Conservation (phyloP, 1,284 basidiomycete species). For the Ceraceosorus guamensis region DNA sequence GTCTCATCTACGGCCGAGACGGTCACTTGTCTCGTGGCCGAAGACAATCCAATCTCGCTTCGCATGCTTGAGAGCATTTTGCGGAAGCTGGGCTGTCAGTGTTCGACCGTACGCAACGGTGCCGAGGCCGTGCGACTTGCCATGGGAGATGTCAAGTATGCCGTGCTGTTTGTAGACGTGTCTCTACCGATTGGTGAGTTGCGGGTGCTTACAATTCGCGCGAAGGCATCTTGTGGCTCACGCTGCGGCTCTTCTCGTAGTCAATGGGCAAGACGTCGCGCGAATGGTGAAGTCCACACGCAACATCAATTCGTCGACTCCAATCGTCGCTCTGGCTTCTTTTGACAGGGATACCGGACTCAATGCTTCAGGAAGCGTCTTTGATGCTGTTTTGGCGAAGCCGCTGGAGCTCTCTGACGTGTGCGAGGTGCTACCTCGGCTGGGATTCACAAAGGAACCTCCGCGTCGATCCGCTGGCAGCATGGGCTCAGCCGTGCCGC, state of each 20-base stretch:
- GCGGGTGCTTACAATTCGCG: neutral
- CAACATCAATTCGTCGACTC: conserved; percentile 77
- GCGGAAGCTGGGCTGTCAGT: conserved; percentile 82
- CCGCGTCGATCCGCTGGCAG: neutral
- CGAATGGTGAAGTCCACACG: conserved; percentile 90
- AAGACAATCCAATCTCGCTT: conserved; percentile 76
- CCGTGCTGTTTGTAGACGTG: conserved; percentile 73
- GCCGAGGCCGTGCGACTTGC: conserved; percentile 93
- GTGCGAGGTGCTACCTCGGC: conserved; percentile 21
- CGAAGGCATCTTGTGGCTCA: neutral
- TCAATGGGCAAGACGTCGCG: conserved; percentile 84
- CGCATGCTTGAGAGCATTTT: conserved; percentile 73
- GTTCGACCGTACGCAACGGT: conserved; percentile 87
- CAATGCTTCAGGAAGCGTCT: conserved; percentile 11
- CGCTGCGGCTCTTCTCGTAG: no score
- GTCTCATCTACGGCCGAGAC: conserved; percentile 40
- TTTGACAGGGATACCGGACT: conserved; percentile 25
- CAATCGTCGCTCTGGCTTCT: conserved; percentile 72
- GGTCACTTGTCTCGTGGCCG: conserved; percentile 84
- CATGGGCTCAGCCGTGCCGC: no score
- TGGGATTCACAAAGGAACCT: conserved; percentile 18
- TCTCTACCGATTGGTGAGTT: conserved; percentile 65
- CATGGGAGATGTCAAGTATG: conserved; percentile 79
- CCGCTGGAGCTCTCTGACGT: conserved; percentile 38
- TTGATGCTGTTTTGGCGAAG: conserved; percentile 40